A percentile compares a stretch with the other conserved stretches of the same genome.
phyloP scores from a whole-genome alignment of 2,329 filamentous ascomycete species.

The Cadophora malorum region DNA sequence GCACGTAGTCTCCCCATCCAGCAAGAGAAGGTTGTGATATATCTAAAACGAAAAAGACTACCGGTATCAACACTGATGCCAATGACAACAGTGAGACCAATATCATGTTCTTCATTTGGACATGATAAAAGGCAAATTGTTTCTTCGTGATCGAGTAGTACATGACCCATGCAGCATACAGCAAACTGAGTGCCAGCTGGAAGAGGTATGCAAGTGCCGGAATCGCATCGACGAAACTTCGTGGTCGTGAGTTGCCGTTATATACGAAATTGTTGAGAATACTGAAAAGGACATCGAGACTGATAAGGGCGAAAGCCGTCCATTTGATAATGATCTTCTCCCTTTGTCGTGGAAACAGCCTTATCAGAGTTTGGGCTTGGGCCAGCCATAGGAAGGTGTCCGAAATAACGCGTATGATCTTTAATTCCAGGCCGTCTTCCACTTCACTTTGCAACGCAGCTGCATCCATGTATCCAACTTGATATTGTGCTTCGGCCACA shows the following conservation, averaged over 20 bases:
- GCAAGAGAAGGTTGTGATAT: slow-evolving; percentile 73
- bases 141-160: slow-evolving; percentile 76
- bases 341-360: slow-evolving; percentile 92
- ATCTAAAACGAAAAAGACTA: slow-evolving; percentile 78
- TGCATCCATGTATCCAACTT: slow-evolving; percentile 80
- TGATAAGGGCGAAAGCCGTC: slow-evolving; percentile 93
- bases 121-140: slow-evolving; percentile 73
- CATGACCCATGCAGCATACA: slow-evolving; percentile 77
- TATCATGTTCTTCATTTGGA: slow-evolving; percentile 74
- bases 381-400: slow-evolving; percentile 97
- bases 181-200: slow-evolving; percentile 70
- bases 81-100: slow-evolving; percentile 71
- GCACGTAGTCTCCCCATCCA: slow-evolving; percentile 78
- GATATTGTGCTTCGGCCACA: slow-evolving; percentile 83
- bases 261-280: slow-evolving; percentile 86
- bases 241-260: slow-evolving; percentile 65
- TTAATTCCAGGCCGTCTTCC: slow-evolving; percentile 83
- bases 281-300: slow-evolving; percentile 88
- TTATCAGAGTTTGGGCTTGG: slow-evolving; percentile 94
- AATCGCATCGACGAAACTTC: slow-evolving; percentile 85
- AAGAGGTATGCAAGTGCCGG: slow-evolving; percentile 80
- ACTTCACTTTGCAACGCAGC: slow-evolving; percentile 77
- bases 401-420: slow-evolving; percentile 89
- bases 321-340: slow-evolving; percentile 99
- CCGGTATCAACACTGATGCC: slow-evolving; percentile 70